Percentiles rank a stretch among this genome's conserved stretches.
Conservation (phyloP, 352 stramenopile genomes). For the Globisporangium lucens region DNA sequence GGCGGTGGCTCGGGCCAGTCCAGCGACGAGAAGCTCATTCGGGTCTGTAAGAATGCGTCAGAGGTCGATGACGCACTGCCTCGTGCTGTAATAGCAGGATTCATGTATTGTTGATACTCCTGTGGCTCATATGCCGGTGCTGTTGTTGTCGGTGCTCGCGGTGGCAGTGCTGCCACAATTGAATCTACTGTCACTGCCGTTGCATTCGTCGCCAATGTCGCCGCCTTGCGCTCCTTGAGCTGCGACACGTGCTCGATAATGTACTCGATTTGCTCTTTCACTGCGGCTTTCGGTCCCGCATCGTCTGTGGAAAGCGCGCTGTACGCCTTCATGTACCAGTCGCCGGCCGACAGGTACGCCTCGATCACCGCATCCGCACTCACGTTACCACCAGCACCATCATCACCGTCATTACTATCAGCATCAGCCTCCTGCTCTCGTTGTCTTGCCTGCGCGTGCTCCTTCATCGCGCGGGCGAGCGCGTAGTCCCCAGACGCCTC, state of each 20-base stretch:
- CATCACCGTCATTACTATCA: not conserved
- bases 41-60: constrained; percentile 11
- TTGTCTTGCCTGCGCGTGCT: constrained; percentile 27
- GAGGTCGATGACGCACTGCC: constrained; percentile 1
- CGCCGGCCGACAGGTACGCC: constrained; percentile 50
- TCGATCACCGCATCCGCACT: constrained; percentile 26
- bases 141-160: not conserved
- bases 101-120: not conserved
- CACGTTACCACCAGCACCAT: not conserved
- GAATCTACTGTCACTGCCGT: not conserved
- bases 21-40: constrained; percentile 23
- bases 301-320: constrained; percentile 34
- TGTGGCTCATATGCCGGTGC: not conserved
- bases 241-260: constrained; percentile 61
- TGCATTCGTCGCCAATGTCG: not conserved
- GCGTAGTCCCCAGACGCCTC: constrained; percentile 34
- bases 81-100: not conserved
- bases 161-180: not conserved
- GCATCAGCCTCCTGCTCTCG: constrained; percentile 15
- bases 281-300: constrained; percentile 25
- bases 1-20: constrained; percentile 40
- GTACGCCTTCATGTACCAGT: constrained; percentile 71
- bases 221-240: constrained; percentile 34
- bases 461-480: constrained; percentile 29
- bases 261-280: constrained; percentile 74